These are phyloP conservation scores for Bjerkandera adusta DNA, from an alignment of 1,284 basidiomycete species.

Conservation along the genomic window DNA sequence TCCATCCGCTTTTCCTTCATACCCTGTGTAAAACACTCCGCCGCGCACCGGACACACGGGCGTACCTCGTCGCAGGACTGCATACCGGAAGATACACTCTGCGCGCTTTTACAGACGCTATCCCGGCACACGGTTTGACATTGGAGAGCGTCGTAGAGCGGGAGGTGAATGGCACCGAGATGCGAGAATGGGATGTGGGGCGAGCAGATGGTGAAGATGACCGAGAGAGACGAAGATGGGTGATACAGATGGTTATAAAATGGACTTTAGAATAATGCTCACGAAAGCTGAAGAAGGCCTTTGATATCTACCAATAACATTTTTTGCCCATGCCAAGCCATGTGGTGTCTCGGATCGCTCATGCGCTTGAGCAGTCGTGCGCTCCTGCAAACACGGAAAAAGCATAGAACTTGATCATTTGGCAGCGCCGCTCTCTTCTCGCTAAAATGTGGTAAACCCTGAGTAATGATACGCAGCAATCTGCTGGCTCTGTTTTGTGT, in stretches of 20 bases:
- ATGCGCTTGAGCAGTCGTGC: too few relatives aligned
- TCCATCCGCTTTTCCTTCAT: slow-evolving; percentile 51
- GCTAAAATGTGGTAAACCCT: too few relatives aligned
- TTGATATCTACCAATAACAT: not conserved
- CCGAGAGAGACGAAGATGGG: slow-evolving; percentile 62
- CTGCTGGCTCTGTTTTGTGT: too few relatives aligned
- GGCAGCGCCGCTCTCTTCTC: too few relatives aligned
- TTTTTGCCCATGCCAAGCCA: too few relatives aligned
- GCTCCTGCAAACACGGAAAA: too few relatives aligned
- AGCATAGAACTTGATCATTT: too few relatives aligned
- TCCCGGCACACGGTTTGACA: slow-evolving; percentile 38
- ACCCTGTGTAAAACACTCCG: slow-evolving; percentile 49
- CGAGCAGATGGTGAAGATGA: slow-evolving; percentile 56
- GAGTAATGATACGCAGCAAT: too few relatives aligned
- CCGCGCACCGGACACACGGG: slow-evolving; percentile 40
- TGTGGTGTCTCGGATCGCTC: too few relatives aligned
- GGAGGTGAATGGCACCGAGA: slow-evolving; percentile 36
- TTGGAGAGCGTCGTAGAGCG: slow-evolving; percentile 50
- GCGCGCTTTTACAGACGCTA: slow-evolving; percentile 50
- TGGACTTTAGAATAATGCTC: too few relatives aligned
- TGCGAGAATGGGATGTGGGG: slow-evolving; percentile 51
- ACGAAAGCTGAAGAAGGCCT: not conserved
- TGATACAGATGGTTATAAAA: slow-evolving; percentile 61
- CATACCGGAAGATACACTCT: slow-evolving; percentile 75
- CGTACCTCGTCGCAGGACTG: slow-evolving; percentile 64